Evolutionary conservation across 1,284 basidiomycete species (phyloP), one percentile per base, ranked within the genome.

Genomic region (Cutaneotrichosporon curvatum): DNA sequence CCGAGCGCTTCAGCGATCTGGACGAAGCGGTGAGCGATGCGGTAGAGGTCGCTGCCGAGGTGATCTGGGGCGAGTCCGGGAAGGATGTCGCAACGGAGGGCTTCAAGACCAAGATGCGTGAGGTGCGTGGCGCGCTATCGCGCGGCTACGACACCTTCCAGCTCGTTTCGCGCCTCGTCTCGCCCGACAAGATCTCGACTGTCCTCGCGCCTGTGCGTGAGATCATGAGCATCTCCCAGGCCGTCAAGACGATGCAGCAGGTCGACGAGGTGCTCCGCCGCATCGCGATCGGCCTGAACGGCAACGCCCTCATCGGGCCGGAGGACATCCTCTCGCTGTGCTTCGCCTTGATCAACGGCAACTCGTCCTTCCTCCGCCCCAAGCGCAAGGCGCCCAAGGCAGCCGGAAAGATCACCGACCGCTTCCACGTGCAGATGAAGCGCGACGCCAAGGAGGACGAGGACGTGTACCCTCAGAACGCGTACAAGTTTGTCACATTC

Each of bases 41-140:
- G 2, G 83, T 85, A 0, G 80, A 86, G 60, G 75, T 96, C 30
- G 83, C 90, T 2, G 82, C 86, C 1, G 94, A 97, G 62, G 94
- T 97, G 47, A 79, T 97, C 44, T 97, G 97, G 63, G 94, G 94
- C 14, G 83, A 89, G 61, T 92, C 90, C 0, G 87, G 86, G 10
- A 88, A 89, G 66, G 90, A 97, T 62, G 84, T 87, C 0, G 81
- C 84, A 42, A 78, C 84, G 3, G 89, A 94, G 58, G 92, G 85
- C 21, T 95, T 91, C 80, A 89, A 85, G 74, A 94, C 90, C 15
- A 95, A 89, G 71, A 86, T 90, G 81, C 79, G 84, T 19, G 91
- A 96, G 72, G 91, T 92, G 18, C 79, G 83, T 34, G 77, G 81
- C 3, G 87, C 88, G 7, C 76, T 81, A 2, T 82, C 85, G 15